phyloP scores from a whole-genome alignment of 1,139 yeast species.

The Geotrichum europaeum region DNA sequence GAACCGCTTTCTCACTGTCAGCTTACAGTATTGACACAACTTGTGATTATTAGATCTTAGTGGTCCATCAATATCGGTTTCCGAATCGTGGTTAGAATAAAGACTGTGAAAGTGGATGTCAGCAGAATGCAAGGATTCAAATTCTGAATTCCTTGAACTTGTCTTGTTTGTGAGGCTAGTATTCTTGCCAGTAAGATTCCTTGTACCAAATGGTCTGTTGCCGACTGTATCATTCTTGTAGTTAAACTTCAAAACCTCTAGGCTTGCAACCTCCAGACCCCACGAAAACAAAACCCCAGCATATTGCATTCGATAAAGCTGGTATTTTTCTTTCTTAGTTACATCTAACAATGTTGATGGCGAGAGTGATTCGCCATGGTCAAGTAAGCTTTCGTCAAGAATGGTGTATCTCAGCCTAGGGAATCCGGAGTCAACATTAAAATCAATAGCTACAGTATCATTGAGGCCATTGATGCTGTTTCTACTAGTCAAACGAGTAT shows the following conservation, averaged over 20 bases:
- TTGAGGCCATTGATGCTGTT: conserved; percentile 20
- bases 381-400: conserved; percentile 51
- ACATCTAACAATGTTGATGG: conserved; percentile 42
- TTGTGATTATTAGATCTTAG: conserved; percentile 12
- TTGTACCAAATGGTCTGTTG: conserved; percentile 3
- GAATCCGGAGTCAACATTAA: conserved; percentile 14
- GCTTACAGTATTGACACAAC: conserved; percentile 55
- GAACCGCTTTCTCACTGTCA: conserved; percentile 54
- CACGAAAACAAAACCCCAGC: conserved; percentile 76
- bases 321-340: conserved; percentile 43
- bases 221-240: conserved; percentile 26
- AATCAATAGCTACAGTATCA: not conserved
- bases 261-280: conserved; percentile 74
- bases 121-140: conserved; percentile 23
- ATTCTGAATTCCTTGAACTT: conserved; percentile 13
- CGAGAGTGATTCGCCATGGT: conserved; percentile 37
- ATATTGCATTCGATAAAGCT: conserved; percentile 59
- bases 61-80: conserved; percentile 15
- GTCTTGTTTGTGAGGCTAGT: conserved; percentile 5
- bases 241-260: conserved; percentile 73
- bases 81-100: not conserved
- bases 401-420: conserved; percentile 42
- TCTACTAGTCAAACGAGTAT: conserved; percentile 21
- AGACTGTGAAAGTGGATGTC: conserved; percentile 21
- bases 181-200: conserved; percentile 3